phyloP scores from a whole-genome alignment of 768 basidiomycete genomes.

The Boletus reticuloceps region DNA sequence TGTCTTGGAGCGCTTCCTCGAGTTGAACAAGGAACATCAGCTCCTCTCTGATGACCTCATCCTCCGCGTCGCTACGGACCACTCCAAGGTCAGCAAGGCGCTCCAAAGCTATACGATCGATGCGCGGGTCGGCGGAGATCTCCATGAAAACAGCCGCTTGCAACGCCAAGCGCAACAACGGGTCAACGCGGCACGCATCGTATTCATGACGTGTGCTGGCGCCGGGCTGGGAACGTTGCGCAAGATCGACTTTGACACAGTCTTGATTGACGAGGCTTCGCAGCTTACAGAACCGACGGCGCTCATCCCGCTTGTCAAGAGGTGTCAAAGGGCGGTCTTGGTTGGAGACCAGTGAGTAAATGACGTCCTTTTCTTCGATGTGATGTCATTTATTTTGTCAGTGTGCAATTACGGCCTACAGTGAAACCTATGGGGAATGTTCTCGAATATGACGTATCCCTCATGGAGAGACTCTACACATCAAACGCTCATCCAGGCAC shows the following conservation, averaged over 20 bases:
- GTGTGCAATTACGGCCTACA: constrained; percentile 66
- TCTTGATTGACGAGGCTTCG: constrained; percentile 68
- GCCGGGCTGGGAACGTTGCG: constrained; percentile 58
- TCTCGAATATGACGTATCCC: constrained; percentile 56
- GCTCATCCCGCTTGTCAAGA: constrained; percentile 67
- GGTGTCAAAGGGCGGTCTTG: constrained; percentile 52
- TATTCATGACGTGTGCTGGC: constrained; percentile 67
- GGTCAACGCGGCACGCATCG: constrained; percentile 52
- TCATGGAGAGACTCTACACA: constrained; percentile 59
- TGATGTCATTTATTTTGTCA: constrained; percentile 19
- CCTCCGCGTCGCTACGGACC: constrained; percentile 67
- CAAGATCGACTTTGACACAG: constrained; percentile 55
- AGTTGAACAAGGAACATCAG: constrained; percentile 39
- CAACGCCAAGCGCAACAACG: constrained; percentile 58
- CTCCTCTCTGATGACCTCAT: constrained; percentile 56
- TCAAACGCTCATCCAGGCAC: constrained; percentile 33
- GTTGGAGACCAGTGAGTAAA: constrained; percentile 67
- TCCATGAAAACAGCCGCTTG: constrained; percentile 56
- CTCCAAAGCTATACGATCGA: constrained; percentile 62
- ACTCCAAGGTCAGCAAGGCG: constrained; percentile 55
- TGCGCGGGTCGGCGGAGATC: constrained; percentile 55
- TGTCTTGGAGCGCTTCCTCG: constrained; percentile 60
- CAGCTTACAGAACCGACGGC: constrained; percentile 68
- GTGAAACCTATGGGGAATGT: constrained; percentile 58
- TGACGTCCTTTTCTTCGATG: neutral